A percentile compares a stretch with the other conserved stretches of the same genome.
Evolutionary conservation across 306 rosid genomes (phyloP).

Genomic region (Quercus suber): DNA sequence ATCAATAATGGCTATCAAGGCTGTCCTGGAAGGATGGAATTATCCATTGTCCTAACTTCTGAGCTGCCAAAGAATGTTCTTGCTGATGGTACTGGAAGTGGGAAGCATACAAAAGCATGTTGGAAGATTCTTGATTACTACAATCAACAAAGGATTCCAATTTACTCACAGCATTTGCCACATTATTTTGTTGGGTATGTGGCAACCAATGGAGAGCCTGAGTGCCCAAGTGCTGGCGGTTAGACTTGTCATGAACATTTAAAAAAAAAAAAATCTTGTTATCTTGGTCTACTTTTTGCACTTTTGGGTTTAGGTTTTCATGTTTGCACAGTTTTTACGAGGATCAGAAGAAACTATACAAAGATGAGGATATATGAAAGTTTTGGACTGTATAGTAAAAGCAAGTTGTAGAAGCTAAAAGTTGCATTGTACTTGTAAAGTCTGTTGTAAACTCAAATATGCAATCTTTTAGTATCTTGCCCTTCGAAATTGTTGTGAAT

Average conservation of each 20-base stretch:
- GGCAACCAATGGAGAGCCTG: slow-evolving; percentile 12
- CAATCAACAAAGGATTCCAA: slow-evolving; percentile 20
- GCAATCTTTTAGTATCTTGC: not conserved
- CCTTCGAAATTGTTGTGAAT: not conserved
- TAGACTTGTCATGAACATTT: not conserved
- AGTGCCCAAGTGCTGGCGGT: slow-evolving; percentile 17
- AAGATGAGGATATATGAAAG: slow-evolving; percentile 1
- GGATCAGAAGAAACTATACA: slow-evolving; percentile 2
- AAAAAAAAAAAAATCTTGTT: not conserved
- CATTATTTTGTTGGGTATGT: slow-evolving; percentile 25
- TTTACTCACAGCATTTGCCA: slow-evolving; percentile 20
- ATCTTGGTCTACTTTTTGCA: not conserved
- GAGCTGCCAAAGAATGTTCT: slow-evolving; percentile 30
- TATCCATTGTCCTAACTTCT: slow-evolving; percentile 22
- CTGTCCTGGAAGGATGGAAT: slow-evolving; percentile 34
- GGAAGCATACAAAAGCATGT: slow-evolving; percentile 17
- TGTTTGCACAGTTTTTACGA: slow-evolving; percentile 24
- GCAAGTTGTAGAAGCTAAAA: slow-evolving; percentile 2
- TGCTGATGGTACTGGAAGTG: slow-evolving; percentile 12
- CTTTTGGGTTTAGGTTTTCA: not conserved
- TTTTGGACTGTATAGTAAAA: slow-evolving; percentile 6
- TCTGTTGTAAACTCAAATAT: slow-evolving; percentile 7
- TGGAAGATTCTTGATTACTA: slow-evolving; percentile 25
- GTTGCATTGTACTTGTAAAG: not conserved
- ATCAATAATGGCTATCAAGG: slow-evolving; percentile 28